These are phyloP conservation scores for Sistotremastrum suecicum DNA, from an alignment of 768 basidiomycete genomes.

Conservation along the genomic window DNA sequence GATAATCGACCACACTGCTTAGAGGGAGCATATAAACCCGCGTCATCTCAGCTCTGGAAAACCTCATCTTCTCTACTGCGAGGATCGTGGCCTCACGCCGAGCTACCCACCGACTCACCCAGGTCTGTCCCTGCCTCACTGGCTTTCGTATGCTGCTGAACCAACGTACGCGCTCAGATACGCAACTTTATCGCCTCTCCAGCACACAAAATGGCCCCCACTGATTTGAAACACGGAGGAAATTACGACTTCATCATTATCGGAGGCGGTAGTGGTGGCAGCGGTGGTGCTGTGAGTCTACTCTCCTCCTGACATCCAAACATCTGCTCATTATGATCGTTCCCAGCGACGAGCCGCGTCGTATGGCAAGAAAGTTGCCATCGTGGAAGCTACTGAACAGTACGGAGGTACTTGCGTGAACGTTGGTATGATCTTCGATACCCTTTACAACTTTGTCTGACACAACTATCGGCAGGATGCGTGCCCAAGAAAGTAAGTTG, in stretches of 20 bases:
- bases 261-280: conserved; percentile 90
- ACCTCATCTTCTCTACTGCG: no score
- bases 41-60: no score
- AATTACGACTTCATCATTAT: conserved; percentile 80
- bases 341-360: conserved; percentile 74
- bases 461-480: conserved; percentile 44
- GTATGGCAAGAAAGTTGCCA: conserved; percentile 87
- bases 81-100: no score
- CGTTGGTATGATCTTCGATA: conserved; percentile 50
- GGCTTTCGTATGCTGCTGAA: no score
- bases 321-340: neutral
- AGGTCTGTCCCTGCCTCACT: no score
- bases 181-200: no score
- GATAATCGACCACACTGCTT: no score
- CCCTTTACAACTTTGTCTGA: conserved; percentile 1
- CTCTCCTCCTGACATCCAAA: neutral
- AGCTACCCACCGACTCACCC: no score
- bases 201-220: conserved; percentile 47
- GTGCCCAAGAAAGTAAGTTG: conserved; percentile 83
- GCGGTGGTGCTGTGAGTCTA: conserved; percentile 66
- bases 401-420: conserved; percentile 97
- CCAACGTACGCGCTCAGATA: no score
- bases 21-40: no score
- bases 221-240: conserved; percentile 43
- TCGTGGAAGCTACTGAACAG: conserved; percentile 61